Base-by-base conservation (phyloP, 805 yeast species). In the Candida quercuum region DNA sequence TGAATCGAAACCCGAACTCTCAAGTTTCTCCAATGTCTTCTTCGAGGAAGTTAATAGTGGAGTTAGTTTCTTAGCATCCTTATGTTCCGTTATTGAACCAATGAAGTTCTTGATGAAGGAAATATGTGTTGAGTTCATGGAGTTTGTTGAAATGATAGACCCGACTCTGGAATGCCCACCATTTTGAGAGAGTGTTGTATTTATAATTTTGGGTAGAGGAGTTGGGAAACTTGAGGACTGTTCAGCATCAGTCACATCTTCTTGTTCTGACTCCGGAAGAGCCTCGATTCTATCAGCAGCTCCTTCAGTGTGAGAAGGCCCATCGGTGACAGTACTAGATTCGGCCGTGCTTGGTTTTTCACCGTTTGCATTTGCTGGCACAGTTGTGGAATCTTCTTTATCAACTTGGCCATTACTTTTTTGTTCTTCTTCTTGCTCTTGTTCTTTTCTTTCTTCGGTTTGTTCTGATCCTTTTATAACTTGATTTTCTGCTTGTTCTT, bases 51-150 rank as follows among this genome's bases (percentile, higher is more conserved):
- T 58, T 43, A 42, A 44, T 45, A 57, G 63, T 28, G 61, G 64
- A 2, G 67, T 56, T 40, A 66, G 60, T 42, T 74, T 71, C 42
- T 71, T 69, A 13, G 78, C 76, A 30, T 83, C 93, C 50, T 80
- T 82, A 41, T 75, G 71, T 24, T 57, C 66, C 28, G 74, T 56
- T 45, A 85, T 77, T 13, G 64, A 49, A 41, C 78, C 78, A 45
- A 85, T 70, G 3, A 87, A 76, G 37, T 70, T 69, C 45, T 71
- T 74, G 47, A 83, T 69, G 39, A 77, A 68, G 11, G 54, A 35
- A 14, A 55, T 41, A 16, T 65, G 62, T 0, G 68, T 54, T 17
- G 52, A 51, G 17, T 57, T 54, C 36, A 46, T 35, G 1, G 56
- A 45, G 11, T 43, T 35, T 12, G 40, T 42, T 13, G 57, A 48